These are phyloP conservation scores for Astathelohania contejeani DNA, from an alignment of 371 early-diverging fungal species.

Conservation along the genomic window DNA sequence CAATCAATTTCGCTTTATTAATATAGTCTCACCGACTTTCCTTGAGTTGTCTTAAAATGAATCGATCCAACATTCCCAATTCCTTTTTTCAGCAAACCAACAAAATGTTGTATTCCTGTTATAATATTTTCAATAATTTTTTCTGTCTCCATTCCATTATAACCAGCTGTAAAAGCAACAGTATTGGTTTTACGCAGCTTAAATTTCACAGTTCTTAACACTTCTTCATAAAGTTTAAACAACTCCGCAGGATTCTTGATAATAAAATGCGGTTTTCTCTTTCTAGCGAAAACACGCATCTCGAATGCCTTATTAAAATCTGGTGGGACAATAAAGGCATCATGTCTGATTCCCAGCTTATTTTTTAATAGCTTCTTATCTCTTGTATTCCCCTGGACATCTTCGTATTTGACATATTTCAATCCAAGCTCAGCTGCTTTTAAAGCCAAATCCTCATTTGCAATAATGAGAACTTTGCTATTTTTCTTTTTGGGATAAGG, in stretches of 20 bases:
- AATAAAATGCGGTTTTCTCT: conserved; percentile 50
- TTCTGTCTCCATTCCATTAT: conserved; percentile 34
- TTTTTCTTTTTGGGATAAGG: conserved; percentile 43
- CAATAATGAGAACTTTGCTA: conserved; percentile 42
- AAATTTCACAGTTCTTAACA: conserved; percentile 44
- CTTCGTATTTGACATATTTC: conserved; percentile 41
- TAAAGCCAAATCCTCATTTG: conserved; percentile 23
- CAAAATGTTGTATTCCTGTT: conserved; percentile 36
- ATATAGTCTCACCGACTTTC: conserved; percentile 20
- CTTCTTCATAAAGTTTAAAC: conserved; percentile 38
- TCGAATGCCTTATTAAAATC: conserved; percentile 45
- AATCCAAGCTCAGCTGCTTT: conserved; percentile 25
- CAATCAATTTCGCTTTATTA: too few species aligned
- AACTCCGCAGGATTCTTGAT: conserved; percentile 44
- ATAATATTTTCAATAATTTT: conserved; percentile 48
- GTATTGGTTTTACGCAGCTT: conserved; percentile 44
- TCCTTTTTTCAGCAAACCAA: conserved; percentile 50
- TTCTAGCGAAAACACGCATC: conserved; percentile 40
- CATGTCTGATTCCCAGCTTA: conserved; percentile 39
- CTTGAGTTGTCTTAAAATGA: conserved; percentile 47
- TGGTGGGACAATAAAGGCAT: conserved; percentile 45
- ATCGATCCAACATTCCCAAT: conserved; percentile 45
- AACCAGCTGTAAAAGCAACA: conserved; percentile 47
- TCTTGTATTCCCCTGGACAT: conserved; percentile 40
- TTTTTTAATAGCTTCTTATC: conserved; percentile 41